Conservation (phyloP, 352 stramenopile species). For the Phytophthora citrophthora region DNA sequence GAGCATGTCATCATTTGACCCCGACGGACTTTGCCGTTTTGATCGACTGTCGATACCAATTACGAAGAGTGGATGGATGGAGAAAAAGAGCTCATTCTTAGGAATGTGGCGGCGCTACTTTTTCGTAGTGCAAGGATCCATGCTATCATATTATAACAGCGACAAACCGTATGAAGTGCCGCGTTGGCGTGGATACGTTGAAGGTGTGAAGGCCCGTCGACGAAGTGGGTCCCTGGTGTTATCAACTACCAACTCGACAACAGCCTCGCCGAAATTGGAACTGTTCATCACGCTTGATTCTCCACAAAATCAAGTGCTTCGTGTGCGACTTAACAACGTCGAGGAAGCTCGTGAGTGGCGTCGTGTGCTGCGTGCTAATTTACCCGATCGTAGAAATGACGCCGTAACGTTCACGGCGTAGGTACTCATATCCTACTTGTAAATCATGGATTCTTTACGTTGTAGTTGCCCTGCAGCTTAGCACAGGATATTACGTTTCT, state of each 20-base stretch:
- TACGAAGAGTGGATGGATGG: constrained; percentile 69
- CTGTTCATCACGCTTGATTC: constrained; percentile 44
- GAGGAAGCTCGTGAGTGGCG: constrained; percentile 49
- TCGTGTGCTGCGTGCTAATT: constrained; percentile 32
- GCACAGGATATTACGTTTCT: no score
- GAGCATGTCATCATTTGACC: constrained; percentile 63
- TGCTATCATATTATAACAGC: constrained; percentile 77
- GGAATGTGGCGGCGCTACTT: constrained; percentile 75
- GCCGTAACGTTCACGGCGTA: constrained; percentile 25
- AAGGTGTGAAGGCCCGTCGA: constrained; percentile 43
- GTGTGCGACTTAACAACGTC: constrained; percentile 24
- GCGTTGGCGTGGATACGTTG: constrained; percentile 64
- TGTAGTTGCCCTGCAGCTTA: not conserved
- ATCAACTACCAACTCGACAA: constrained; percentile 12
- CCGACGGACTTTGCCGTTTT: constrained; percentile 54
- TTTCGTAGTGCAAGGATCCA: constrained; percentile 75
- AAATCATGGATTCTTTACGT: not conserved
- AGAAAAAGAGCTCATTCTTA: constrained; percentile 66
- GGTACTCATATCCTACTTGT: not conserved
- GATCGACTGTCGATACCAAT: constrained; percentile 71
- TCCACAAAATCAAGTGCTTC: constrained; percentile 34
- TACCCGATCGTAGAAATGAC: constrained; percentile 15
- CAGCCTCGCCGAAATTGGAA: constrained; percentile 29
- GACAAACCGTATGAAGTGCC: constrained; percentile 82
- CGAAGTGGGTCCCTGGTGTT: constrained; percentile 21